Conservation (phyloP, 257 asterid genomes). For the Oldenlandia corymbosa region DNA sequence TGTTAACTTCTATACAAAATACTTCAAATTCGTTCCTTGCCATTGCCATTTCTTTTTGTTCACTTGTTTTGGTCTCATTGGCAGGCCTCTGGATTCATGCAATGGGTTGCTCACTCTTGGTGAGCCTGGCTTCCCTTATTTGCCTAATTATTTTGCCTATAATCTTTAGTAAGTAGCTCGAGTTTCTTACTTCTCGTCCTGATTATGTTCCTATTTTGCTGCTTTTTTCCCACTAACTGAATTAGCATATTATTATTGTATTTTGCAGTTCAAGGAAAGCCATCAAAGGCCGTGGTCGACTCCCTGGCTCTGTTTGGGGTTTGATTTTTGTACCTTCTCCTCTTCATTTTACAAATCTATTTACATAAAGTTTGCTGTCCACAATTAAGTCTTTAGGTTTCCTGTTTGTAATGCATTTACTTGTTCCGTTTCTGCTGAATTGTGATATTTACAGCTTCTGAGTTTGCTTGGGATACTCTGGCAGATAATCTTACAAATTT, state of each 20-base stretch:
- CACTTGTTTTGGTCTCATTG: conserved; percentile 17
- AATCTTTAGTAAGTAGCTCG: conserved; percentile 59
- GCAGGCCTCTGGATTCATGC: conserved; percentile 90
- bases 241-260: conserved; percentile 17
- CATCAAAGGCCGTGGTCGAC: conserved; percentile 80
- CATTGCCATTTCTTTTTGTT: not conserved
- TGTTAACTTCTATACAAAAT: not conserved
- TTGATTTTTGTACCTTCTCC: conserved; percentile 22
- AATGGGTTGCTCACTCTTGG: conserved; percentile 93
- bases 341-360: not conserved
- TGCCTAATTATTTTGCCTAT: conserved; percentile 90
- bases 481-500: no score
- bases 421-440: not conserved
- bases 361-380: not conserved
- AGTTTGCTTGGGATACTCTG: not conserved
- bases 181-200: not conserved
- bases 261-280: conserved; percentile 84
- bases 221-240: conserved; percentile 16
- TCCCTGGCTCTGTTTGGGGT: conserved; percentile 96
- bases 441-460: not conserved
- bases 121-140: conserved; percentile 96
- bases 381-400: not conserved
- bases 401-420: not conserved
- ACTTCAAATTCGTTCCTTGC: conserved; percentile 2
- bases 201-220: not conserved